Evolutionary conservation across 23 red algal genomes (phyloP).

Genomic region (Gracilaria gracilis): DNA sequence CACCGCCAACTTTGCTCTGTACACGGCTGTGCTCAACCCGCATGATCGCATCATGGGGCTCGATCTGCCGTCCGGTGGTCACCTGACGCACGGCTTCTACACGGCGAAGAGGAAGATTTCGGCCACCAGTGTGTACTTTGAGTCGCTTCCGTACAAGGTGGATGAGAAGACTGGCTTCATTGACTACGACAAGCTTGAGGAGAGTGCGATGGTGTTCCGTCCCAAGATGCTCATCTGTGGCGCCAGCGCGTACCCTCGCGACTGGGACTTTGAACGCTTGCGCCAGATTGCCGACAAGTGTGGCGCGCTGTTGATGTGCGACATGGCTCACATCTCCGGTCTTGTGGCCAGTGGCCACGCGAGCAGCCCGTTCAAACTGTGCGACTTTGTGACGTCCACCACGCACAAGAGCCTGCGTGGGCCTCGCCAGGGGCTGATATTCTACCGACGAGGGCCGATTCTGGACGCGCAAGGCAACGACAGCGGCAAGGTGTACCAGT

Average conservation of each 20-base stretch:
- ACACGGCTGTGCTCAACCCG: conserved; percentile 90
- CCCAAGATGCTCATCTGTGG: conserved; percentile 93
- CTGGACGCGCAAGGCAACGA: conserved; percentile 29
- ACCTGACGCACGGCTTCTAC: conserved; percentile 99
- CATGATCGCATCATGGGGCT: conserved; percentile 99
- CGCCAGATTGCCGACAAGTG: conserved; percentile 85
- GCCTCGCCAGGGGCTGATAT: conserved; percentile 95
- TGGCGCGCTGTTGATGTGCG: conserved; percentile 90
- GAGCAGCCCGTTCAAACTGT: conserved; percentile 82
- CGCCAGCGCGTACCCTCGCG: conserved; percentile 94
- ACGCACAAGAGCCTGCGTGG: conserved; percentile 99
- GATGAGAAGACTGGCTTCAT: conserved; percentile 87
- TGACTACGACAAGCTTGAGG: conserved; percentile 95
- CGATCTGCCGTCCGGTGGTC: conserved; percentile 94
- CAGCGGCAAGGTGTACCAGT: conserved; percentile 48
- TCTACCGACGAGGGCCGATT: conserved; percentile 79
- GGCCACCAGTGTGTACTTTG: conserved; percentile 98
- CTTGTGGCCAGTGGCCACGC: conserved; percentile 87
- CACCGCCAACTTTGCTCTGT: conserved; percentile 97
- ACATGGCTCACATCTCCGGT: conserved; percentile 99
- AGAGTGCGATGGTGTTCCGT: conserved; percentile 76
- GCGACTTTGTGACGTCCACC: conserved; percentile 97
- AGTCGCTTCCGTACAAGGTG: conserved; percentile 98
- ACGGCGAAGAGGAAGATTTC: conserved; percentile 98
- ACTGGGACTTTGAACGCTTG: conserved; percentile 90